Evolutionary conservation across 441 rosid genomes (phyloP), one percentile per base, ranked within the genome.

Genomic region (Gossypium armourianum): DNA sequence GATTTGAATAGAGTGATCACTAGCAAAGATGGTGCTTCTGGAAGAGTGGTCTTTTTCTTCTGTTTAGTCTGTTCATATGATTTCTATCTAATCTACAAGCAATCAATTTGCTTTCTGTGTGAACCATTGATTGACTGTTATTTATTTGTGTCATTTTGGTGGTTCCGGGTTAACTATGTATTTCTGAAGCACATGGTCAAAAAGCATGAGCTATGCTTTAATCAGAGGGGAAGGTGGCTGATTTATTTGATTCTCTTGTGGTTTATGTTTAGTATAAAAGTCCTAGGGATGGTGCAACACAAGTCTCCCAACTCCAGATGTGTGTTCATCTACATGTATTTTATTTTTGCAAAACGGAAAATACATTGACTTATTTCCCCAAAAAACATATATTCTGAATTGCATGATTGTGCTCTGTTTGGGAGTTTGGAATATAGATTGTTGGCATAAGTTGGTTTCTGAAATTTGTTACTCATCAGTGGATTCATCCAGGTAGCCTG

Each of bases 381-480:
- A 62, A 17, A 19, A 62, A 12, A 12, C n/a, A 24, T 59, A 43
- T n/a, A 1, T 32, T 43, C 20, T 19, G 54, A 63, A 63, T 63
- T 43, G 28, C 26, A 15, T 19, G 26, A 20, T 12, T 40, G 68
- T 43, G 10, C 29, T 63, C 68, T 26, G 43, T 26, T 59, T 59
- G 54, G 28, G 47, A 40, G 54, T 63, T 62, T 20, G 68, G 68
- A n/a, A 20, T 49, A 43, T 63, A 40, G 68, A 62, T 62, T 2
- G 28, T 19, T 19, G 53, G 68, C 26, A 40, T 19, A 43, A 19
- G 53, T 19, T 43, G 68, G 54, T 47, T 63, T 63, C 29, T 43
- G 54, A 63, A 40, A 20, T 43, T 63, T 21, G 24, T 63, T 21
- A 19, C 28, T 43, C 29, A 43, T 63, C 29, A 19, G 29, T 63